Evolutionary conservation across 2,329 filamentous ascomycete species (phyloP).

Genomic region (Colletotrichum somersetense): DNA sequence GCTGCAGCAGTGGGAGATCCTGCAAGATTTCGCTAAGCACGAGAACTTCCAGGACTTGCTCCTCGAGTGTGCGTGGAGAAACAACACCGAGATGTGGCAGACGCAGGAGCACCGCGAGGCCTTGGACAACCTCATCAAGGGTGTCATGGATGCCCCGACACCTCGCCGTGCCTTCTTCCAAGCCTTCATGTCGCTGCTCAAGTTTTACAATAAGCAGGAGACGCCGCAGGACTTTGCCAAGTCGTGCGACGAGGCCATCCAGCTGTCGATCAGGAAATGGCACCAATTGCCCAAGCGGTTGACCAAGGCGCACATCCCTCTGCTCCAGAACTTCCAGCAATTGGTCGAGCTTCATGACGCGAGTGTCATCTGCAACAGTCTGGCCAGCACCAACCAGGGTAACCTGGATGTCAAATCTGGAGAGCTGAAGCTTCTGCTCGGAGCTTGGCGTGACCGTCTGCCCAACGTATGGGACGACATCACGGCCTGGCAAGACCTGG

Average conservation of each 20-base stretch:
- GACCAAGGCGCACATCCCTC: conserved; percentile 93
- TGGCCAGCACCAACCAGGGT: conserved; percentile 83
- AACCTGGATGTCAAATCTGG: conserved; percentile 96
- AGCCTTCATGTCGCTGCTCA: conserved; percentile 96
- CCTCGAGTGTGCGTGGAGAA: conserved; percentile 94
- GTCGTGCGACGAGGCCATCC: conserved; percentile 95
- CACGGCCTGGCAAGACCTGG: conserved; percentile 97
- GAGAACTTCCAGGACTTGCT: conserved; percentile 98
- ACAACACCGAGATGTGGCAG: conserved; percentile 95
- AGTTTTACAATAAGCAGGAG: conserved; percentile 92
- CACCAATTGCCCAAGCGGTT: conserved; percentile 95
- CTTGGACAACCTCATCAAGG: conserved; percentile 93
- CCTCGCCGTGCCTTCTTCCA: conserved; percentile 96
- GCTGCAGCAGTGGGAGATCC: conserved; percentile 97
- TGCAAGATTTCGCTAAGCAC: conserved; percentile 98
- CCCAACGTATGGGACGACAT: conserved; percentile 99
- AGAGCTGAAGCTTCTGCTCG: conserved; percentile 92
- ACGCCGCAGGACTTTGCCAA: conserved; percentile 84
- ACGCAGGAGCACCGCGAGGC: conserved; percentile 87
- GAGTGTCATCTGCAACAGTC: conserved; percentile 93
- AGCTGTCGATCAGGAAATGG: conserved; percentile 98
- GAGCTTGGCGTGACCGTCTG: conserved; percentile 93
- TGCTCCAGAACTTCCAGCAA: conserved; percentile 98
- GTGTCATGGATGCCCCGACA: conserved; percentile 96
- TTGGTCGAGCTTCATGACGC: conserved; percentile 97